Evolutionary conservation across 2,329 filamentous ascomycete species (phyloP), one percentile per base, ranked within the genome.

Genomic region (Seiridium cupressi): DNA sequence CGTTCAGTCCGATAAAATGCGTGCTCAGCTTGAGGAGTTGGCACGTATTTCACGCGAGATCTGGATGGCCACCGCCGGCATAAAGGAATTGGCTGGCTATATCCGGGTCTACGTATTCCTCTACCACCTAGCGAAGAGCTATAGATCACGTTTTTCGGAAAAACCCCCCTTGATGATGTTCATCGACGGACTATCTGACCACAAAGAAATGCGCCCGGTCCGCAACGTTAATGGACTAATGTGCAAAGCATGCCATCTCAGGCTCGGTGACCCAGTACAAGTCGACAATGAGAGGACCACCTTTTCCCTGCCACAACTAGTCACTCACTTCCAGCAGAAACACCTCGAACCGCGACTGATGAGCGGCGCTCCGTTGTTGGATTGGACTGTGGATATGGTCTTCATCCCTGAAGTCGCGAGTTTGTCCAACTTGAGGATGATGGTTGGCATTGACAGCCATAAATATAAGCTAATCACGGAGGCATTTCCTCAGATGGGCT

Each of bases 101-200:
- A 79, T 91, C 51, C 85, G 86, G 64, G 79, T 90, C 13, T 84
- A 84, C 61, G 81, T 86, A 51, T 77, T 90, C 8, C 80, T 93
- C 47, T 80, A 89, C 68, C 86, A 90, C 69, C 75, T 87, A 56
- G 79, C 83, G 59, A 80, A 81, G 58, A 79, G 78, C 42, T 91
- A 88, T 68, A 77, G 81, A 48, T 72, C 81, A 13, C 79, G 78
- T 54, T 91, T 88, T 70, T 76, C 76, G 13, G 79, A 86, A 61
- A 79, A 81, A 46, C 83, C 86, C 1, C 77, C 81, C 7, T 69
- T 93, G 40, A 73, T 74, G 10, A 80, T 87, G 72, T 86, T 89
- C 62, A 84, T 81, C 60, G 87, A 85, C 58, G 83, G 81, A 1
- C 68, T 88, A 38, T 80, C 79, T n/a, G 81, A 80, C 55, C 80